Evolutionary conservation across 2,329 filamentous ascomycete species (phyloP), one percentile per base, ranked within the genome.

Genomic region (Xylaria sp.): DNA sequence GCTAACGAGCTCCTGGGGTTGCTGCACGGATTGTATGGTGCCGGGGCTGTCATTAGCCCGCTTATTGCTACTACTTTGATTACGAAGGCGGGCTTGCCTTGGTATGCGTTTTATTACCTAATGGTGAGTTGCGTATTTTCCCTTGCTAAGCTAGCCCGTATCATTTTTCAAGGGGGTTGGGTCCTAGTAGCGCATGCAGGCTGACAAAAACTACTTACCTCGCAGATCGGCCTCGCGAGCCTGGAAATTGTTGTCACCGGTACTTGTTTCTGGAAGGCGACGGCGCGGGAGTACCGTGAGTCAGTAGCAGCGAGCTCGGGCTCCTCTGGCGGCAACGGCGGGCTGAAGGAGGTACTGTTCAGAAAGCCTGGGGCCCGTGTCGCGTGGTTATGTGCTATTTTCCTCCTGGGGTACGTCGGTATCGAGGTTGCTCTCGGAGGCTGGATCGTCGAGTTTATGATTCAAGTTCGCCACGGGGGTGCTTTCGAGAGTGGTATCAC

Each of bases 381-480:
- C 0, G 90, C 90, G 1, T 93, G 91, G 91, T 81, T 92, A n/a
- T 88, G 87, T 70, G 85, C 92, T 0, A 70, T 91, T 0, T 96
- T 95, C 79, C 82, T 95, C 25, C 86, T 96, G 12, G 87, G 88
- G 37, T 95, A 95, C 75, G 90, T 94, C 0, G 93, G 93, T 8
- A 84, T 90, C 1, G 92, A 96, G 78, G 91, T 92, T 53, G 89
- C 90, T 0, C 84, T 94, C 0, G 91, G 92, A 23, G 93, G 93
- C 5, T 96, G 93, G 93, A 92, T 96, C 65, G 91, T 94, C 61
- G 89, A 90, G 5, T 95, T 96, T 78, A 95, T 96, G 92, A 89
- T 93, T 29, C 86, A 88, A 40, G 90, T 93, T 5, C 87, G 93
- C 5, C 79, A 89, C n/a, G 92, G 89, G 0, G 85, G 82, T 3